phyloP scores from a whole-genome alignment of 2,329 filamentous ascomycete genomes.

The Polychaeton citri region DNA sequence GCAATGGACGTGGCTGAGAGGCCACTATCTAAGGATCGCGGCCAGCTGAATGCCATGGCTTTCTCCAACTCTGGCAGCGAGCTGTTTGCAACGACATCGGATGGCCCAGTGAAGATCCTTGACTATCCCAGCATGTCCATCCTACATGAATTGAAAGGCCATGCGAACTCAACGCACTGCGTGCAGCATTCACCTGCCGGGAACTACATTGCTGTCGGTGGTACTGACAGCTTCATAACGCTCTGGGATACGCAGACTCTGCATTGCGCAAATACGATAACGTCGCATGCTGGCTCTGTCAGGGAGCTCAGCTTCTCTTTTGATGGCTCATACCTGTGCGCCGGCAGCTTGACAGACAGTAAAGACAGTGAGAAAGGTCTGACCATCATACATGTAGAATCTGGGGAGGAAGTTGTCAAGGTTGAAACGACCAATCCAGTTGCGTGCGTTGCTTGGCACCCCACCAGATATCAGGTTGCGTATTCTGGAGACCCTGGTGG shows the following conservation, averaged over 20 bases:
- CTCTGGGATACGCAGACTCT: constrained; percentile 69
- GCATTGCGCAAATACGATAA: constrained; percentile 60
- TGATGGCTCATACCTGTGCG: constrained; percentile 62
- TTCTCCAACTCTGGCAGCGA: constrained; percentile 63
- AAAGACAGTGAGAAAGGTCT: constrained; percentile 42
- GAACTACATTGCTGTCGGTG: constrained; percentile 59
- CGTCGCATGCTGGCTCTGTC: constrained; percentile 55
- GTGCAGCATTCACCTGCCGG: constrained; percentile 59
- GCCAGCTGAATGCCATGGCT: constrained; percentile 56
- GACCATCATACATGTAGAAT: constrained; percentile 59
- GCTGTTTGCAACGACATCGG: constrained; percentile 56
- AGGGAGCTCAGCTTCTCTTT: constrained; percentile 64
- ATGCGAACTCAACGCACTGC: constrained; percentile 59
- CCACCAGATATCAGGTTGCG: constrained; percentile 58
- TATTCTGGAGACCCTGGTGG: constrained; percentile 55
- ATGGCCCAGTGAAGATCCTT: constrained; percentile 58
- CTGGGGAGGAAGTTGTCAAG: constrained; percentile 57
- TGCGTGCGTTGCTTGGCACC: constrained; percentile 62
- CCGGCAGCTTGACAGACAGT: constrained; percentile 37
- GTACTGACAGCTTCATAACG: constrained; percentile 60
- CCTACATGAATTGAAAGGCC: constrained; percentile 51
- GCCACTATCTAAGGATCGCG: constrained; percentile 9
- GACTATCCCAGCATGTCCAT: constrained; percentile 48
- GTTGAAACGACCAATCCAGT: constrained; percentile 54
- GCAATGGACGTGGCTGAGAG: constrained; percentile 9